phyloP scores from a whole-genome alignment of 331 rosid species.

The Rosa hybrid region DNA sequence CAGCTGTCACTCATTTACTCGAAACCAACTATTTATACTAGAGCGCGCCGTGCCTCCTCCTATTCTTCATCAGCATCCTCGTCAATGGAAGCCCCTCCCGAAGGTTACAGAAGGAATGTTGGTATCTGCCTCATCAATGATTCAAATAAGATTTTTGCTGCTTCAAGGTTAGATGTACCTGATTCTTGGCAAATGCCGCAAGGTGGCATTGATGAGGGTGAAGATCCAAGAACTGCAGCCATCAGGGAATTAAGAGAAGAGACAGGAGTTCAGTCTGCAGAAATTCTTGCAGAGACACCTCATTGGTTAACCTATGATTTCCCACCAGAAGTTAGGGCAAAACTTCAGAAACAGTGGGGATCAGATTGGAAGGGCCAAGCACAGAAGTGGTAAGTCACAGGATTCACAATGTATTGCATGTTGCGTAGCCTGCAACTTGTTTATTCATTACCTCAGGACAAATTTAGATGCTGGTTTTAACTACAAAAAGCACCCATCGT shows the following conservation, averaged over 20 bases:
- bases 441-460: slow-evolving; percentile 6
- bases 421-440: slow-evolving; percentile 14
- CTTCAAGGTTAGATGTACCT: slow-evolving; percentile 80
- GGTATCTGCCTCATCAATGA: slow-evolving; percentile 74
- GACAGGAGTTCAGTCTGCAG: slow-evolving; percentile 84
- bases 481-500: not conserved
- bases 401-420: not conserved
- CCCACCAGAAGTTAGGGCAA: slow-evolving; percentile 78
- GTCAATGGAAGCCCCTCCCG: slow-evolving; percentile 82
- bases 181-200: slow-evolving; percentile 95
- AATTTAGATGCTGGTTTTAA: slow-evolving; percentile 16
- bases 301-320: slow-evolving; percentile 90
- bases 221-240: slow-evolving; percentile 79
- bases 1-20: slow-evolving; percentile 14
- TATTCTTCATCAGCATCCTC: slow-evolving; percentile 26
- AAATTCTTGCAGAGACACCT: slow-evolving; percentile 77
- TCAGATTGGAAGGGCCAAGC: slow-evolving; percentile 95
- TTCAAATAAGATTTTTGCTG: slow-evolving; percentile 72
- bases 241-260: slow-evolving; percentile 83
- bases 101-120: slow-evolving; percentile 80
- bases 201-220: slow-evolving; percentile 91
- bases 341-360: slow-evolving; percentile 69
- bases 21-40: not conserved
- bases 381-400: slow-evolving; percentile 71
- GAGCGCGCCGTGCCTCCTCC: slow-evolving; percentile 18